A percentile compares a stretch with the other conserved stretches of the same genome.
Conservation (phyloP, 202 grass and related monocot species). For the Miscanthus sacchariflorus region DNA sequence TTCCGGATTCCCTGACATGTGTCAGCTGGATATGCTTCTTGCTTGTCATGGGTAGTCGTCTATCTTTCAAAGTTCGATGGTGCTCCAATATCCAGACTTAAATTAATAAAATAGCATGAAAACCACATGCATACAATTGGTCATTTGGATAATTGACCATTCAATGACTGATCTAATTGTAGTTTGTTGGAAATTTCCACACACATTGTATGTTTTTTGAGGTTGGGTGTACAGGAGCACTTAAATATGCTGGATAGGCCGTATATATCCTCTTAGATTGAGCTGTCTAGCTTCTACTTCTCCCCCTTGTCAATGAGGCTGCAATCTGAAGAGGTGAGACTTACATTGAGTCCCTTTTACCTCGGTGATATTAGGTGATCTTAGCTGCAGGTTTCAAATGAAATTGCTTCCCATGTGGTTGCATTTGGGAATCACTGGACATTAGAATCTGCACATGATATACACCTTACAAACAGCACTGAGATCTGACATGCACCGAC, state of each 20-base stretch:
- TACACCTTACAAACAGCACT: background rate
- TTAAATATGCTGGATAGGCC: background rate
- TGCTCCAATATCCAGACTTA: background rate
- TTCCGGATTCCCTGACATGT: conserved; percentile 27
- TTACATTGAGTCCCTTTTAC: background rate
- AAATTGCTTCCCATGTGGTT: background rate
- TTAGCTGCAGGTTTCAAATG: background rate
- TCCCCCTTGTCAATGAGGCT: background rate
- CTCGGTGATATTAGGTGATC: background rate
- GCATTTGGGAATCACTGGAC: background rate
- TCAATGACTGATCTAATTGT: background rate
- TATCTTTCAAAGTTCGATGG: conserved; percentile 8
- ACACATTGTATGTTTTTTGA: too few relatives aligned
- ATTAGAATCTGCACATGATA: background rate
- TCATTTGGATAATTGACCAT: background rate
- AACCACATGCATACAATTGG: conserved; percentile 16
- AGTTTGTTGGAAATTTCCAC: background rate
- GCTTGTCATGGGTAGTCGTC: background rate
- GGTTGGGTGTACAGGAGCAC: background rate
- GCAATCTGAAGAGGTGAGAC: background rate
- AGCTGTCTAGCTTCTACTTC: background rate
- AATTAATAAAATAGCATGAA: conserved; percentile 16
- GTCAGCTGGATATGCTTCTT: conserved; percentile 24
- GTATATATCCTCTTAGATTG: background rate
- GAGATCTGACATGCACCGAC: background rate